phyloP scores from a whole-genome alignment of 805 yeast species.

The Starmerella khaoyaiensis region DNA sequence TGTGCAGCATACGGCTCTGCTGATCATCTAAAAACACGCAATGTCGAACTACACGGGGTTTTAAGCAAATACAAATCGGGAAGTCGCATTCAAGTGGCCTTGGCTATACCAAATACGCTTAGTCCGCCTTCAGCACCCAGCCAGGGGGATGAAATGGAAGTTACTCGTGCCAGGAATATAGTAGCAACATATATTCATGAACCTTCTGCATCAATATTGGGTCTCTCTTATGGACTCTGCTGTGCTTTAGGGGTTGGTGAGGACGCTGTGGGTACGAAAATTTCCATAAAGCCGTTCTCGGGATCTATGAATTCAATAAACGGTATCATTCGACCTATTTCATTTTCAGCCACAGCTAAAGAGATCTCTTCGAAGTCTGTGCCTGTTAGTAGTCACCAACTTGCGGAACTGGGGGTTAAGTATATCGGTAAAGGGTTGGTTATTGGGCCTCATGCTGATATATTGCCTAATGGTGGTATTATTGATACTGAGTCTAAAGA shows the following conservation, averaged over 20 bases:
- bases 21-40: no score
- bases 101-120: constrained; percentile 9
- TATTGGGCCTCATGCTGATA: constrained; percentile 13
- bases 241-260: constrained; percentile 41
- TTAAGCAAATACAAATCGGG: no score
- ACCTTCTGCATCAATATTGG: constrained; percentile 27
- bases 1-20: no score
- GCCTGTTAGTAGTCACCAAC: not conserved
- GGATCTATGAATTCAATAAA: constrained; percentile 28
- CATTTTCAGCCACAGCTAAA: constrained; percentile 17
- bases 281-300: constrained; percentile 39
- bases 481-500: constrained; percentile 10
- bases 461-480: constrained; percentile 17
- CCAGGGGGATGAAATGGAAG: constrained; percentile 12
- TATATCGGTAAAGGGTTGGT: constrained; percentile 15
- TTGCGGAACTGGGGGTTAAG: constrained; percentile 9
- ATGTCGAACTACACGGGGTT: no score
- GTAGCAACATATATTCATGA: constrained; percentile 40
- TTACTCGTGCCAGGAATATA: constrained; percentile 30
- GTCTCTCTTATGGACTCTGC: constrained; percentile 40
- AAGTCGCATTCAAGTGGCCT: constrained; percentile 7
- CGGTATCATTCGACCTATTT: constrained; percentile 43
- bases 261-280: constrained; percentile 37
- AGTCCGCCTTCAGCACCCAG: no score
- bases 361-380: not conserved